Evolutionary conservation across 2,329 filamentous ascomycete species (phyloP), one percentile per base, ranked within the genome.

Genomic region (Talaromyces rugulosus): DNA sequence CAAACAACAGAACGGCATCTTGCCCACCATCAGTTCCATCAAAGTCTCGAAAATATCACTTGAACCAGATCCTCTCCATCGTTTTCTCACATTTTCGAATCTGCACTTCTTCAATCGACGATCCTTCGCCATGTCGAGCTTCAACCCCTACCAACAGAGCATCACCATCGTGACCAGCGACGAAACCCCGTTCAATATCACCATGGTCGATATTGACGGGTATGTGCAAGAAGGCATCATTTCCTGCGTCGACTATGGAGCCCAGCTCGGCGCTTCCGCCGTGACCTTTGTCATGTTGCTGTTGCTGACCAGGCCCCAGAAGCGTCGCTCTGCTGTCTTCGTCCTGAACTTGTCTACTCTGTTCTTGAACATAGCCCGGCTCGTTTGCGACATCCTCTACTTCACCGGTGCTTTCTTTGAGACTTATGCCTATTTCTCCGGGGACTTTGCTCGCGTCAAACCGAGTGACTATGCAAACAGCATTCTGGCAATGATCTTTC

Each of bases 251-350:
- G 88, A 87, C 75, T 91, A 88, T 71, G 87, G 85, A 58, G 77
- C 83, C 18, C 90, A 94, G 72, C 81, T 92, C 58, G 91, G 91
- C 33, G 85, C 89, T 28, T 85, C 84, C 54, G 66, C 88, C 62
- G 76, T 89, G 63, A 84, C 92, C 69, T 78, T 93, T 18, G 67
- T 89, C 51, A 80, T 89, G 33, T 78, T 93, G 2, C 76, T 92
- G 11, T 76, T 88, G 62, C 82, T 93, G 73, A 92, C 90, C 0
- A 85, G 85, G 23, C 72, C 79, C 0, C 80, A 85, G 66, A 92
- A 91, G 72, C 84, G 90, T 63, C 77, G 78, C 58, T 87, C 88
- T 1, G 71, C 80, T 0, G 82, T 91, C 23, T 90, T 89, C 72
- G 70, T 87, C 65, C 78, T 92, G 68, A 92, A 93, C 71, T 66